phyloP scores from a whole-genome alignment of 1,284 basidiomycete species.

The Xanthoconium separans region DNA sequence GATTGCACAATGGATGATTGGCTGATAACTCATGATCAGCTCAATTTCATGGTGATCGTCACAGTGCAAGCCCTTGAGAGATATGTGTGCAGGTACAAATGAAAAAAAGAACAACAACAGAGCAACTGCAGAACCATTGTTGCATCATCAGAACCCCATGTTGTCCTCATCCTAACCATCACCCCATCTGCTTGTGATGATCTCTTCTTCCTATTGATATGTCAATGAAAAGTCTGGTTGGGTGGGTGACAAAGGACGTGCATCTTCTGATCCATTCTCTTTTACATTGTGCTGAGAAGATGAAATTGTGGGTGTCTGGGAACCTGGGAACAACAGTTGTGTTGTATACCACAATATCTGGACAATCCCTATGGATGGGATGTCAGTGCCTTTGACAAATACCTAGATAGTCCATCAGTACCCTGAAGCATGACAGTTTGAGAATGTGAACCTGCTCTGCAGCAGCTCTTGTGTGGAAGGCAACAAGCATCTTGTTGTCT shows the following conservation, averaged over 20 bases:
- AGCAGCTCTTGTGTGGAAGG: slow-evolving; percentile 64
- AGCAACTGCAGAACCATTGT: not conserved
- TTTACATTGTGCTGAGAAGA: slow-evolving; percentile 15
- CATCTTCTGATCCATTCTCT: slow-evolving; percentile 14
- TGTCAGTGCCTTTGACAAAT: slow-evolving; percentile 61
- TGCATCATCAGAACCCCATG: slow-evolving; percentile 44
- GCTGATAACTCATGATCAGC: slow-evolving; percentile 12
- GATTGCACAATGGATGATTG: not conserved
- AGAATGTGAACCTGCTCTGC: slow-evolving; percentile 66
- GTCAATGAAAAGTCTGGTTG: slow-evolving; percentile 20
- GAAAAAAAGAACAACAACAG: slow-evolving; percentile 6
- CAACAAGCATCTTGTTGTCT: slow-evolving; percentile 56
- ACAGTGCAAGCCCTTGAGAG: slow-evolving; percentile 8
- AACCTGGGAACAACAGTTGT: slow-evolving; percentile 27
- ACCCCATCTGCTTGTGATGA: slow-evolving; percentile 59
- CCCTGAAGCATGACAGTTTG: not conserved
- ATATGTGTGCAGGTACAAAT: slow-evolving; percentile 13
- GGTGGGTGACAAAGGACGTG: slow-evolving; percentile 4
- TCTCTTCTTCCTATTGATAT: slow-evolving; percentile 52
- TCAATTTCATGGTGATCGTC: slow-evolving; percentile 10
- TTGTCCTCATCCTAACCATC: slow-evolving; percentile 62
- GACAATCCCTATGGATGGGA: slow-evolving; percentile 63
- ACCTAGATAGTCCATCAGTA: slow-evolving; percentile 44
- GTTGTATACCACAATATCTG: slow-evolving; percentile 62
- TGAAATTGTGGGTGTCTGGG: slow-evolving; percentile 10